Evolutionary conservation across 225 moss, liverwort and hornwort species (phyloP).

Genomic region (Marchantia polymorpha): DNA sequence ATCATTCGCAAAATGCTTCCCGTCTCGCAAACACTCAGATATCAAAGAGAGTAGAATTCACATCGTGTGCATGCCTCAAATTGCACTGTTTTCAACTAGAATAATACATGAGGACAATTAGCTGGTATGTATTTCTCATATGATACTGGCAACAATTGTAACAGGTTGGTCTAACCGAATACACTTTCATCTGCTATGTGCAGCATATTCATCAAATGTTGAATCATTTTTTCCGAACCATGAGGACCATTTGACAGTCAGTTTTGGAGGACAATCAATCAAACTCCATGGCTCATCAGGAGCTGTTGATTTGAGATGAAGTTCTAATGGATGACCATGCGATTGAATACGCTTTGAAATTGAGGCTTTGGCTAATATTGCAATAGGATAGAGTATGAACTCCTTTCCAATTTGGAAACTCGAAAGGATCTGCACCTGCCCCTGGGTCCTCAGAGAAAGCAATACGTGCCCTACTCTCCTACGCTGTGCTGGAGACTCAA

Average conservation of each 20-base stretch:
- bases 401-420: neutral
- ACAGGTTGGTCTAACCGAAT: neutral
- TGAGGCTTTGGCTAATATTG: neutral
- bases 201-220: neutral
- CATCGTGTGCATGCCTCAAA: neutral
- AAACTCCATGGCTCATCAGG: neutral
- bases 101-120: neutral
- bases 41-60: neutral
- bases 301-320: neutral
- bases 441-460: neutral
- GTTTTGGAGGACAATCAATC: neutral
- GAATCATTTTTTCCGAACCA: neutral
- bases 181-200: neutral
- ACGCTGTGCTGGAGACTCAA: neutral
- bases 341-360: too few species aligned
- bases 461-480: neutral
- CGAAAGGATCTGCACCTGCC: neutral
- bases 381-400: neutral
- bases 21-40: neutral
- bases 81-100: neutral
- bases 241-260: neutral
- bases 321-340: neutral
- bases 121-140: neutral
- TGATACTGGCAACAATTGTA: neutral
- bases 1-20: neutral